Evolutionary conservation across 768 basidiomycete genomes (phyloP), one percentile per base, ranked within the genome.

Genomic region (Postia placenta): DNA sequence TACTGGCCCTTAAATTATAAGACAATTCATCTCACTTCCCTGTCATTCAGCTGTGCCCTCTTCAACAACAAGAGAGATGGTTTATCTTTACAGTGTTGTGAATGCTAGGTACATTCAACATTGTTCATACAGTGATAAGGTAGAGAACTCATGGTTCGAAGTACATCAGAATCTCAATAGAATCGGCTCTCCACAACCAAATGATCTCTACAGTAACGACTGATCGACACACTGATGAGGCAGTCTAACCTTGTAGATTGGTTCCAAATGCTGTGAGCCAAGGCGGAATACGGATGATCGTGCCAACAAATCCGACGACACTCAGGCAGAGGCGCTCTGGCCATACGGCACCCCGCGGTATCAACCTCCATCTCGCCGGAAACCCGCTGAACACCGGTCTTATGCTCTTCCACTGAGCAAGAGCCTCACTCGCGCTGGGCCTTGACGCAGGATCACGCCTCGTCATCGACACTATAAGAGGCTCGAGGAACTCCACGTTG

Each of bases 401-500:
- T 2, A 37, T 52, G 6, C 28, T 20, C 23, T 20, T 9, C 38
- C 46, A 50, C 7, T 47, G 28, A 4, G n/a, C n/a, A 5, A 42
- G 36, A 5, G 46, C 51, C 17, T 58, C 54, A 1, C 3, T n/a
- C 3, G 57, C 57, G 14, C 19, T 51, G 4, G 57, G 57, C 14
- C 57, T 44, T 12, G 22, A 3, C 1, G 22, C 11, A 9, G 56
- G 54, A 36, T 58, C 42, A 1, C 3, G 22, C 15, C 44, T 5
- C 7, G 36, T 47, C 57, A 56, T 56, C 3, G 17, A 1, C 4
- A 15, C 3, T 7, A 55, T 45, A 2, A 58, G 39, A 7, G 57
- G 55, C 11, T 5, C 14, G 1, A 58, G 27, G 14, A 54, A 47
- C 19, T 19, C 40, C 17, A 48, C 36, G 40, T 55, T 49, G 3